A percentile compares a stretch with the other conserved stretches of the same genome.
phyloP scores from a whole-genome alignment of 2,329 filamentous ascomycete species.

The Pseudofabraea citricarpa region DNA sequence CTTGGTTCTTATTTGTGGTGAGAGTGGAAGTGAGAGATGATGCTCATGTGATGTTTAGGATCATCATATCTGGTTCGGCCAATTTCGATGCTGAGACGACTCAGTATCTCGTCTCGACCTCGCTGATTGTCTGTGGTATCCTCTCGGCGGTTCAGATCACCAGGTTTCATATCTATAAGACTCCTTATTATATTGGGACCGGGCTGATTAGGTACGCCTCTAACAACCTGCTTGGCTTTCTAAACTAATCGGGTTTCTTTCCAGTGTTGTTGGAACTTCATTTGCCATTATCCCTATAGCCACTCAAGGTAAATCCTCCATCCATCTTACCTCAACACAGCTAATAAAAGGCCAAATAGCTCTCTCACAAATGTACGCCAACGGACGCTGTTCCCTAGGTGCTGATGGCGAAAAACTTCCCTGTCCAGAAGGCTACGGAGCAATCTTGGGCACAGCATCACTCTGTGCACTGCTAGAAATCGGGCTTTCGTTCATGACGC shows the following conservation, averaged over 20 bases:
- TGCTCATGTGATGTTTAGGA: too few relatives aligned
- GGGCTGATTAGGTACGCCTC: slow-evolving; percentile 59
- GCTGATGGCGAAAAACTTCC: slow-evolving; percentile 61
- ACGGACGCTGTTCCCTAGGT: slow-evolving; percentile 28
- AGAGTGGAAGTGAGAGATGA: too few relatives aligned
- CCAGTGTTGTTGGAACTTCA: slow-evolving; percentile 71
- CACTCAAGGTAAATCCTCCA: slow-evolving; percentile 45
- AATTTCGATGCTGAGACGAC: slow-evolving; percentile 54
- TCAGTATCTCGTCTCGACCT: slow-evolving; percentile 59
- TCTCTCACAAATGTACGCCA: slow-evolving; percentile 4
- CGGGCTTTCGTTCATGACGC: slow-evolving; percentile 68
- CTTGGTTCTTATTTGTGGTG: too few relatives aligned
- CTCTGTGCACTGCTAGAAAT: slow-evolving; percentile 67
- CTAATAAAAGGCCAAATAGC: too few relatives aligned
- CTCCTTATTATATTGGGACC: slow-evolving; percentile 71
- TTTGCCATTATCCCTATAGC: slow-evolving; percentile 74
- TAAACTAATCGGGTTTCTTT: too few relatives aligned
- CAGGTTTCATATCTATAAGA: slow-evolving; percentile 66
- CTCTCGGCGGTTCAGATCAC: slow-evolving; percentile 75
- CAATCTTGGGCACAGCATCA: slow-evolving; percentile 65
- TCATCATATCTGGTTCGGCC: slow-evolving; percentile 59
- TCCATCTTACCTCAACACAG: too few relatives aligned
- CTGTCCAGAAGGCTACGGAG: slow-evolving; percentile 73
- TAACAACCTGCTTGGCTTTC: too few relatives aligned
- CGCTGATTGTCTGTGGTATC: slow-evolving; percentile 68